These are phyloP conservation scores for Trypanosoma cruzi DNA, from an alignment of 208 protist genomes.

Conservation along the genomic window DNA sequence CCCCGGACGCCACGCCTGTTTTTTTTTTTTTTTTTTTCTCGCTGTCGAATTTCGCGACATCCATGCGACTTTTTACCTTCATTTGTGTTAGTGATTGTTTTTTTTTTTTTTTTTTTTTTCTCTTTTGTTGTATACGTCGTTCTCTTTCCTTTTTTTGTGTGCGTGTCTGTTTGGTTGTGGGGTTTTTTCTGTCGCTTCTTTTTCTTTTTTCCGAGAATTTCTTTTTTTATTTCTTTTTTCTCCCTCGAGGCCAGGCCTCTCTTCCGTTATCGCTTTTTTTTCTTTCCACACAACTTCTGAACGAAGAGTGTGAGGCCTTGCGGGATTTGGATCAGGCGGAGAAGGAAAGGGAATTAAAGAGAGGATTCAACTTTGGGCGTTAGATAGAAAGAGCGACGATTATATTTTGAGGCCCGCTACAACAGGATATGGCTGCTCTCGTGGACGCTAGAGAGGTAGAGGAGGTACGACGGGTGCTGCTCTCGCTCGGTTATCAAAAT, in stretches of 20 bases:
- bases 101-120: constrained; percentile 1
- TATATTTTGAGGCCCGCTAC: background rate
- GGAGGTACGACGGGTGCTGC: constrained; percentile 46
- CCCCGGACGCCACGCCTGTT: background rate
- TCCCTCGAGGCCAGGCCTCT: too few species aligned
- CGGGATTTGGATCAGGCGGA: background rate
- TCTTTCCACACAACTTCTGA: too few species aligned
- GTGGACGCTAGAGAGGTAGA: constrained; percentile 31
- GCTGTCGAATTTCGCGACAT: too few species aligned
- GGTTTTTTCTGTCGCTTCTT: constrained; percentile 4
- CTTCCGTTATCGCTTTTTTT: too few species aligned
- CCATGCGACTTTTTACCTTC: background rate
- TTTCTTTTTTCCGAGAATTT: background rate
- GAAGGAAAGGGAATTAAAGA: too few species aligned
- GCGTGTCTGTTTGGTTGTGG: background rate
- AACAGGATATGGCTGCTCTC: background rate
- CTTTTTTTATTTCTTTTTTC: constrained; percentile 8
- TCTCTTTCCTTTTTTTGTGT: too few species aligned
- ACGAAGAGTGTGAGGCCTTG: background rate
- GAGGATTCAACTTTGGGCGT: too few species aligned
- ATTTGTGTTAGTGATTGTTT: constrained; percentile 12
- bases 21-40: background rate
- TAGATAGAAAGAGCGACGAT: background rate
- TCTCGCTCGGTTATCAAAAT: constrained; percentile 52
- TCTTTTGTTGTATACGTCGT: too few species aligned